Evolutionary conservation across 1,284 basidiomycete genomes (phyloP), one percentile per base, ranked within the genome.

Genomic region (Papiliotrema flavescens): DNA sequence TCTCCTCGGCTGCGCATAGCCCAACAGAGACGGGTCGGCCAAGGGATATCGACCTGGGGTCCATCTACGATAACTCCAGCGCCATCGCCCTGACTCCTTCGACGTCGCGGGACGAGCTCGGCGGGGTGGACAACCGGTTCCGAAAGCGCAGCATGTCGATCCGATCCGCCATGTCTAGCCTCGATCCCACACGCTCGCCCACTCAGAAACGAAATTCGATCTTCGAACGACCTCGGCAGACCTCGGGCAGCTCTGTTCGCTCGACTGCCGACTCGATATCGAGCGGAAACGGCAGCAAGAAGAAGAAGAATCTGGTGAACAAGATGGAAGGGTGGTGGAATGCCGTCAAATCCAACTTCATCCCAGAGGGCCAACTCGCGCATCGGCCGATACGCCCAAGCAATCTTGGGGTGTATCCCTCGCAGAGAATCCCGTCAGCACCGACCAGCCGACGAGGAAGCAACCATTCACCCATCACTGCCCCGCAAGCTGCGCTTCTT

Each of bases 311-410:
- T 26, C 52, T 79, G 36, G 75, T 73, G 24, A 69, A 60, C 36
- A 79, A 79, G 57, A 77, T 79, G 67, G 77, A 79, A 60, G 77
- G 77, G 2, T 79, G 77, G 77, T 79, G 77, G 77, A 76, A 70
- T 36, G 72, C 77, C 23, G 77, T 78, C 36, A 77, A 78, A 53
- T 72, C 68, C 56, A 77, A 76, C 54, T 77, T 78, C 44, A 66
- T 60, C 6, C 57, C 69, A 7, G 71, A 69, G 28, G 40, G 42
- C 22, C 51, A 66, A 22, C 19, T 15, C 34, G n/a, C 51, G 49
- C 51, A 56, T 39, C 54, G 46, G 9, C 49, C 56, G 2, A 36
- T 51, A 28, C 51, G 54, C 42, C 57, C 60, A 11, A 57, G 50
- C 46, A 58, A 60, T 28, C 51, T 58, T 11, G 57, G 55, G 0